phyloP scores from a whole-genome alignment of 805 yeast species.

The Barnettozyma californica region DNA sequence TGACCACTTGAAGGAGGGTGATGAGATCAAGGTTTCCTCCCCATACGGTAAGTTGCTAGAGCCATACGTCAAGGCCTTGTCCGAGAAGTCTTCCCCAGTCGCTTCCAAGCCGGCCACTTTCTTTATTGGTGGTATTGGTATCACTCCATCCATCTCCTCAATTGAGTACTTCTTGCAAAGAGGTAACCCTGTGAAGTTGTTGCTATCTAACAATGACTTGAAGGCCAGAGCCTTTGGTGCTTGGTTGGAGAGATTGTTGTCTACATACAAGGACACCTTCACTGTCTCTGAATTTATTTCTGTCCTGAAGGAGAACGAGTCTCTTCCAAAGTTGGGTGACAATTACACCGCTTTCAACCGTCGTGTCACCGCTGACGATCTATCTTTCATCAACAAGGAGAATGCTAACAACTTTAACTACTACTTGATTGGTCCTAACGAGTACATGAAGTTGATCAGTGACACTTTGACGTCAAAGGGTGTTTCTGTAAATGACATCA shows the following conservation, averaged over 20 bases:
- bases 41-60: constrained; percentile 53
- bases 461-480: constrained; percentile 5
- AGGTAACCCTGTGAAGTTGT: constrained; percentile 14
- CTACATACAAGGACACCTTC: constrained; percentile 9
- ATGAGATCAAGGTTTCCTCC: constrained; percentile 43
- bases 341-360: constrained; percentile 7
- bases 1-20: constrained; percentile 42
- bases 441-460: constrained; percentile 14
- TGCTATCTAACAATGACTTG: constrained; percentile 12
- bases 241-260: constrained; percentile 10
- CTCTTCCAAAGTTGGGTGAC: constrained; percentile 1
- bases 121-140: constrained; percentile 62
- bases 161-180: constrained; percentile 28
- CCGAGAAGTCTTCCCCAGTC: constrained; percentile 19
- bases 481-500: constrained; percentile 11
- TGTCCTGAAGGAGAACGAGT: neutral
- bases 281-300: constrained; percentile 15
- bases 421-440: constrained; percentile 23
- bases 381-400: constrained; percentile 6
- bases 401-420: constrained; percentile 11
- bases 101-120: constrained; percentile 31
- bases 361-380: constrained; percentile 7
- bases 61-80: constrained; percentile 18
- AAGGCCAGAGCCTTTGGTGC: constrained; percentile 14
- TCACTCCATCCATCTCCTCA: constrained; percentile 58